These are phyloP conservation scores for Aspergillus pseudotamarii DNA, from an alignment of 2,329 filamentous ascomycete genomes.

Conservation along the genomic window DNA sequence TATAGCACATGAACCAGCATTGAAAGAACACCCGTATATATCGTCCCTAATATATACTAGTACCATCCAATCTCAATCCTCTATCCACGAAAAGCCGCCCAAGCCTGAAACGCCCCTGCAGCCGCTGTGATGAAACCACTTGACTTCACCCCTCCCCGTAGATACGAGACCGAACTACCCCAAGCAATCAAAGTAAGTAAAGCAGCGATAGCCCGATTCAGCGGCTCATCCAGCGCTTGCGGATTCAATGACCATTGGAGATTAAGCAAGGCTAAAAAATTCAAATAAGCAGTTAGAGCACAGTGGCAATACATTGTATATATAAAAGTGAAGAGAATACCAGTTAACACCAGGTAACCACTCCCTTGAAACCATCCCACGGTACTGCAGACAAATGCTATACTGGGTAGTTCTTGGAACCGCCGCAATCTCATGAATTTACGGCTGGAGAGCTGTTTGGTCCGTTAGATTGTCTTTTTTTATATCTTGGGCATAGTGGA, in stretches of 20 bases:
- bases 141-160: neutral
- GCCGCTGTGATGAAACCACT: neutral
- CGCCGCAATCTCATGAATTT: neutral
- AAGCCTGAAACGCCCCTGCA: neutral
- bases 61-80: neutral
- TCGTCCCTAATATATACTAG: too few relatives aligned
- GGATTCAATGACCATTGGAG: constrained; percentile 3
- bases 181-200: neutral
- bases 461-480: neutral
- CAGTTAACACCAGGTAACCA: neutral
- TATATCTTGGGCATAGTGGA: neutral
- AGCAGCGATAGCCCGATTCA: constrained; percentile 1
- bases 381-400: neutral
- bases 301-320: neutral
- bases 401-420: neutral
- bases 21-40: too few relatives aligned
- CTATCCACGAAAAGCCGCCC: neutral
- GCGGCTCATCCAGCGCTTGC: neutral
- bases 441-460: neutral
- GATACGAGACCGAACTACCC: neutral
- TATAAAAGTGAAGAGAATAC: neutral
- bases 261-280: neutral
- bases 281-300: neutral
- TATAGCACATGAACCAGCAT: too few relatives aligned
- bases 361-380: constrained; percentile 7